A percentile compares a stretch with the other conserved stretches of the same genome.
Conservation (phyloP, 1,139 yeast species). For the Nakaseomyces sp. region DNA sequence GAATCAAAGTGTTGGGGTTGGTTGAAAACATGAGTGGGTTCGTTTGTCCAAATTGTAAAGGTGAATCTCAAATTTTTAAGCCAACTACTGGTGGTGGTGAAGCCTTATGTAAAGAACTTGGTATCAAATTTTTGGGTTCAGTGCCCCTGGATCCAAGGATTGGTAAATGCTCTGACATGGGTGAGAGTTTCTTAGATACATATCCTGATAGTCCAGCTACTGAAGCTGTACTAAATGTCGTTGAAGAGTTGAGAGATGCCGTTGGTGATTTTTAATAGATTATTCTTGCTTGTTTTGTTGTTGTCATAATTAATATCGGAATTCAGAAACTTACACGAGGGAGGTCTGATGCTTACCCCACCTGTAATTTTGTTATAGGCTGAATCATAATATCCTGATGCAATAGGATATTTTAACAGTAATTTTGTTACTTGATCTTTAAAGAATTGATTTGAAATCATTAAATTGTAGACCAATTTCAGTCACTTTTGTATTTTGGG, state of each 20-base stretch:
- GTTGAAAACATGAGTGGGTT: slow-evolving; percentile 99
- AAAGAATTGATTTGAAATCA: no score
- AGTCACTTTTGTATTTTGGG: neutral
- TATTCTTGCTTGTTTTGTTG: neutral
- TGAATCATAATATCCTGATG: no score
- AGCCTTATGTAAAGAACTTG: slow-evolving; percentile 68
- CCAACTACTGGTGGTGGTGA: slow-evolving; percentile 97
- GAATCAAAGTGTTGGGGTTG: slow-evolving; percentile 73
- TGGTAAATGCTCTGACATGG: slow-evolving; percentile 79
- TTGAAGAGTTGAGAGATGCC: slow-evolving; percentile 41
- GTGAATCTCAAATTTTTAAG: slow-evolving; percentile 81
- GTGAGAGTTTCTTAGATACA: slow-evolving; percentile 75
- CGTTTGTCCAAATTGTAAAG: slow-evolving; percentile 91
- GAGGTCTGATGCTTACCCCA: no score
- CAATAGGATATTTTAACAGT: no score
- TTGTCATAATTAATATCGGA: neutral
- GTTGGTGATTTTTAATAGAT: slow-evolving; percentile 24
- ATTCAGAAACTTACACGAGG: neutral
- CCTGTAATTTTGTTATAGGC: no score
- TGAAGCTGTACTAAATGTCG: slow-evolving; percentile 74
- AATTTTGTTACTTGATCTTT: no score
- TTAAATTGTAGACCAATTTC: no score
- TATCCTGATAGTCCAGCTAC: slow-evolving; percentile 94
- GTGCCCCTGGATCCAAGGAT: slow-evolving; percentile 96
- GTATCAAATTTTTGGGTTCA: slow-evolving; percentile 72